Evolutionary conservation across 2,329 filamentous ascomycete genomes (phyloP).

Genomic region (Monilinia fructigena): DNA sequence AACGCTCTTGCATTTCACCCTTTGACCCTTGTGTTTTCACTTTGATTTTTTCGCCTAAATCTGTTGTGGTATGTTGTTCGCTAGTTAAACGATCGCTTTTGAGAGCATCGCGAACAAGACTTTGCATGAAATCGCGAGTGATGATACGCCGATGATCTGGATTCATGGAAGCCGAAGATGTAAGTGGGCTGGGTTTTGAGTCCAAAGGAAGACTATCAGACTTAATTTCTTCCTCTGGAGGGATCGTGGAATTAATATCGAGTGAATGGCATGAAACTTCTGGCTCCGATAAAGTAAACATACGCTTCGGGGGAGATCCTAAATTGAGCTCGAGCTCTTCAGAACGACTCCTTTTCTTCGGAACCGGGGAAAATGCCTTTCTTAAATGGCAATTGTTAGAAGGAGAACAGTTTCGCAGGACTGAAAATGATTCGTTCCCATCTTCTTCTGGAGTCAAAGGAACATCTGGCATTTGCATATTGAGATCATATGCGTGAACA

Average conservation of each 20-base stretch:
- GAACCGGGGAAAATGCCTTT: background rate
- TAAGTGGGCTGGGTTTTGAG: conserved; percentile 14
- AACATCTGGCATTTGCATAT: conserved; percentile 70
- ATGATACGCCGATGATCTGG: conserved; percentile 32
- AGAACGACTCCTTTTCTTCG: conserved; percentile 29
- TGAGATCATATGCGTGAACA: conserved; percentile 72
- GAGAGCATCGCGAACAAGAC: conserved; percentile 35
- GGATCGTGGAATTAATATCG: conserved; percentile 6
- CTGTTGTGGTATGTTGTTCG: conserved; percentile 32
- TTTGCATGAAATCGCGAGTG: conserved; percentile 37
- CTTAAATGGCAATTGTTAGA: background rate
- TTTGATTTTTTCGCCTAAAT: conserved; percentile 36
- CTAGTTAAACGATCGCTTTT: conserved; percentile 34
- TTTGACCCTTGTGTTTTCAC: conserved; percentile 33
- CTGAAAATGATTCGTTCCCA: conserved; percentile 15
- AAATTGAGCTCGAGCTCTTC: conserved; percentile 31
- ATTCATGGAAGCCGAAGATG: conserved; percentile 26
- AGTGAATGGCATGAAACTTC: conserved; percentile 23
- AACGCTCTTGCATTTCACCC: conserved; percentile 35
- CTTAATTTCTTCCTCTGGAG: background rate
- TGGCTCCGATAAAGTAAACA: conserved; percentile 32
- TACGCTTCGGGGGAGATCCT: conserved; percentile 35
- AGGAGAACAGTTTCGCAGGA: background rate
- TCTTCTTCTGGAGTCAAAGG: conserved; percentile 42
- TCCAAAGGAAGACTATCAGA: background rate